phyloP scores from a whole-genome alignment of 306 rosid species.

The Glycine soja region DNA sequence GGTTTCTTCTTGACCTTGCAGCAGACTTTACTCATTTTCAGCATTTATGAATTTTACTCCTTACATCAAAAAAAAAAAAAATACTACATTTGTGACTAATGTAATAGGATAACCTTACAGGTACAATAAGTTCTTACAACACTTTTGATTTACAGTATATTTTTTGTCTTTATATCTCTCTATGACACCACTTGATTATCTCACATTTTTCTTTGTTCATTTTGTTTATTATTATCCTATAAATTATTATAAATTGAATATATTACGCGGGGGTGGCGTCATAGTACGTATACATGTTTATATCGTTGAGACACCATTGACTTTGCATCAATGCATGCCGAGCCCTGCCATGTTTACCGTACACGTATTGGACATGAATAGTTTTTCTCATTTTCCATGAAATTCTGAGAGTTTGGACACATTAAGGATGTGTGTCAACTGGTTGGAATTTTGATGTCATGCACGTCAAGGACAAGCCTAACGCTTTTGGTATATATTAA shows the following conservation, averaged over 20 bases:
- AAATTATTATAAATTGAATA: not conserved
- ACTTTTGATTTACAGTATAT: not conserved
- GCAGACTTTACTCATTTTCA: not conserved
- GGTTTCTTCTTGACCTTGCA: not conserved
- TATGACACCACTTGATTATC: not conserved
- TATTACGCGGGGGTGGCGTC: not conserved
- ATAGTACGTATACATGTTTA: not conserved
- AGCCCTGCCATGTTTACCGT: conserved; percentile 44
- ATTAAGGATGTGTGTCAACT: conserved; percentile 16
- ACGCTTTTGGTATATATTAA: conserved; percentile 46
- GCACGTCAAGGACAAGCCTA: conserved; percentile 2
- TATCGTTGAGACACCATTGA: conserved; percentile 4
- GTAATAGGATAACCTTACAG: not conserved
- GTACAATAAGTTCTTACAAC: not conserved
- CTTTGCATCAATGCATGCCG: conserved; percentile 39
- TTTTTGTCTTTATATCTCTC: not conserved
- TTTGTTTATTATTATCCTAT: not conserved
- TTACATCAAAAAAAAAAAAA: not conserved
- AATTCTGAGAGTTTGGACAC: conserved; percentile 27
- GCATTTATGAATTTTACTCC: not conserved
- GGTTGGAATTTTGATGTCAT: conserved; percentile 8
- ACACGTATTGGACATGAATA: conserved; percentile 62
- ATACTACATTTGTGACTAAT: not conserved
- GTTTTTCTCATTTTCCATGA: conserved; percentile 41
- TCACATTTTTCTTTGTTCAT: not conserved